Evolutionary conservation across 371 early-diverging fungal species (phyloP).

Genomic region (Saksenaea oblongispora): DNA sequence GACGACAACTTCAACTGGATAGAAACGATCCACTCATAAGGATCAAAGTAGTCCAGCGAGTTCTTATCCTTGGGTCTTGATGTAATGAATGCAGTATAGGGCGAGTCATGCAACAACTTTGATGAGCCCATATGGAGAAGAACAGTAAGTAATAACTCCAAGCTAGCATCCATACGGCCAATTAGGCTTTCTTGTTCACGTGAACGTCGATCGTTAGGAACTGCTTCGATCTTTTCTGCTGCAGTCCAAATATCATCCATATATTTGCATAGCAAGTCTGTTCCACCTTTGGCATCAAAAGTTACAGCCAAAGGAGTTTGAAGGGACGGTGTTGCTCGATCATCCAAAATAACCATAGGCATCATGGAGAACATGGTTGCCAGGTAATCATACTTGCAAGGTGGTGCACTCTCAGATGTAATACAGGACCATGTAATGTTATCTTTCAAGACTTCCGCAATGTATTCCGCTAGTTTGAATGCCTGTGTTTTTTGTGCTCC

Average conservation of each 20-base stretch:
- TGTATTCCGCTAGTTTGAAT: conserved; percentile 57
- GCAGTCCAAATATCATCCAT: conserved; percentile 61
- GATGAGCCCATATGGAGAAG: conserved; percentile 62
- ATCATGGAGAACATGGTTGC: conserved; percentile 53
- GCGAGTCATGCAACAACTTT: conserved; percentile 70
- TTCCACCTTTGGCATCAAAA: conserved; percentile 67
- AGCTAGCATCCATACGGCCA: conserved; percentile 34
- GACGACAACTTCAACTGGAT: conserved; percentile 58
- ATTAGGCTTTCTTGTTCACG: conserved; percentile 28
- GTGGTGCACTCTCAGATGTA: conserved; percentile 24
- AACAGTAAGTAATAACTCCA: conserved; percentile 65
- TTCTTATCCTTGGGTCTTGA: conserved; percentile 61
- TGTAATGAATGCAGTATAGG: conserved; percentile 56
- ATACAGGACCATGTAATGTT: conserved; percentile 52
- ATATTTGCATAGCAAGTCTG: conserved; percentile 57
- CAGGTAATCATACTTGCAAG: conserved; percentile 58
- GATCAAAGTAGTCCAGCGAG: conserved; percentile 64
- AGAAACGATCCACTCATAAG: conserved; percentile 65
- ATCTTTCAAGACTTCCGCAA: conserved; percentile 54
- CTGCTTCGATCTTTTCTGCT: conserved; percentile 25
- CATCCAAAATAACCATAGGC: conserved; percentile 48
- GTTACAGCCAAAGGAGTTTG: conserved; percentile 72
- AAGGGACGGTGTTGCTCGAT: conserved; percentile 65
- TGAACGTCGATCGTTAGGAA: conserved; percentile 25
- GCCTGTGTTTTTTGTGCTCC: conserved; percentile 54